Conservation (phyloP, 1,284 basidiomycete genomes). For the Microbotryum silenes-acaulis region DNA sequence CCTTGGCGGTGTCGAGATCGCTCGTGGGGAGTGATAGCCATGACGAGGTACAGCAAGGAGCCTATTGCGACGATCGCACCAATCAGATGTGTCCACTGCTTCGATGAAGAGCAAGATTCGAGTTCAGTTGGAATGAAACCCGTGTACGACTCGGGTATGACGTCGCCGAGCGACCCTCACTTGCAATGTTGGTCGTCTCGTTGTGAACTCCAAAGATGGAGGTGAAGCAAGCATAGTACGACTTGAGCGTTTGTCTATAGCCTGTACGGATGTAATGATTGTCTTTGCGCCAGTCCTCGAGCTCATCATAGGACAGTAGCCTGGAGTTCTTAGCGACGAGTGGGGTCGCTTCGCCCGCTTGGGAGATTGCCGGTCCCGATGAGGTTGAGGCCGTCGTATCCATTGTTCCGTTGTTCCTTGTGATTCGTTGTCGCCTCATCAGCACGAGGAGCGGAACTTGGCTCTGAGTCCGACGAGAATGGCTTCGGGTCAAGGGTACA, state of each 20-base stretch:
- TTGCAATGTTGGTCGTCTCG: slow-evolving; percentile 34
- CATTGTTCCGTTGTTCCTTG: no score
- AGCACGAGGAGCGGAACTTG: no score
- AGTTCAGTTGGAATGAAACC: background rate
- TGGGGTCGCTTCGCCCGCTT: no score
- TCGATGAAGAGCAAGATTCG: background rate
- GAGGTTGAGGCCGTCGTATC: no score
- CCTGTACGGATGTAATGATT: slow-evolving; percentile 29
- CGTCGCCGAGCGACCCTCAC: background rate
- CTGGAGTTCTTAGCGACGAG: no score
- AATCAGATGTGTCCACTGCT: slow-evolving; percentile 28
- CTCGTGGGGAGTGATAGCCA: background rate
- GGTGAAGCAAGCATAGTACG: background rate
- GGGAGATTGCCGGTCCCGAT: no score
- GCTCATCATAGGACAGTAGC: slow-evolving; percentile 24
- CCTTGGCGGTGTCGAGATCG: slow-evolving; percentile 4
- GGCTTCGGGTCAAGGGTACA: no score
- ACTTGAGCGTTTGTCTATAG: slow-evolving; percentile 8
- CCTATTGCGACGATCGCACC: slow-evolving; percentile 14
- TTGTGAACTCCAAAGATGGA: slow-evolving; percentile 19
- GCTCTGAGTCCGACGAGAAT: no score
- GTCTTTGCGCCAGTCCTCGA: slow-evolving; percentile 30
- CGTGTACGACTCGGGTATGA: no score
- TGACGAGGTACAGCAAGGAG: slow-evolving; percentile 7
- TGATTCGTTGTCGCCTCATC: no score